Base-by-base conservation (phyloP, 2,329 filamentous ascomycete genomes). In the Aureobasidium sp. region DNA sequence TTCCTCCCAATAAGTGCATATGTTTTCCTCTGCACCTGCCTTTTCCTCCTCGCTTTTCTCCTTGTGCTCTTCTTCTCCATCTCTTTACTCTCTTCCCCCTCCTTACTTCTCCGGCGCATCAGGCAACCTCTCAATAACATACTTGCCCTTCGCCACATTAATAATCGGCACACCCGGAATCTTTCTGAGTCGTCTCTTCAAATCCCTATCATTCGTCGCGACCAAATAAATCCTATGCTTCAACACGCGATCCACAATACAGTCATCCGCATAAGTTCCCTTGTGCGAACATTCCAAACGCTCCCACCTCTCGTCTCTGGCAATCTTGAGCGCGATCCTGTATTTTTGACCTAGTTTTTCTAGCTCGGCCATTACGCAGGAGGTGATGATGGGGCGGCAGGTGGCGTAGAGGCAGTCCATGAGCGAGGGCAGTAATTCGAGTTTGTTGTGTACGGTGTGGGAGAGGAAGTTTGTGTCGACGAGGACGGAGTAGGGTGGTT, bases 331-430 rank as follows among this genome's bases (percentile, higher is more conserved):
- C 0, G 93, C 92, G 61, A 97, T 85, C 8, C 92, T 80, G 77
- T 96, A 99, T 72, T 94, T 94, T 3, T 85, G 84, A 0, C 93
- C 92, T 11, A 97, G 81, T 73, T 96, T 96, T 73, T 96, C 91
- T 66, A 97, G 76, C 74, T 96, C 91, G 61, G 87, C 87, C 83
- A 92, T 87, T 68, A 87, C 87, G 78, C 89, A 92, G 67, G 85
- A 84, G 1, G 91, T 96, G 67, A 97, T 91, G 66, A 94, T 88
- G 20, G 91, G 91, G 25, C 87, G 90, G 73, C 90, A 94, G 70
- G 95, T 95, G 20, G 93, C 93, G 73, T 92, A 96, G 5, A 99
- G 82, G 60, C 90, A 89, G 74, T 97, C 91, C 90, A 97, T 96
- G 80, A 97, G 90, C 3, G 88, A 87, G 64, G 93, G 87, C 22